Base-by-base conservation (phyloP, 1,284 basidiomycete species). In the Cutaneotrichosporon mucoides region DNA sequence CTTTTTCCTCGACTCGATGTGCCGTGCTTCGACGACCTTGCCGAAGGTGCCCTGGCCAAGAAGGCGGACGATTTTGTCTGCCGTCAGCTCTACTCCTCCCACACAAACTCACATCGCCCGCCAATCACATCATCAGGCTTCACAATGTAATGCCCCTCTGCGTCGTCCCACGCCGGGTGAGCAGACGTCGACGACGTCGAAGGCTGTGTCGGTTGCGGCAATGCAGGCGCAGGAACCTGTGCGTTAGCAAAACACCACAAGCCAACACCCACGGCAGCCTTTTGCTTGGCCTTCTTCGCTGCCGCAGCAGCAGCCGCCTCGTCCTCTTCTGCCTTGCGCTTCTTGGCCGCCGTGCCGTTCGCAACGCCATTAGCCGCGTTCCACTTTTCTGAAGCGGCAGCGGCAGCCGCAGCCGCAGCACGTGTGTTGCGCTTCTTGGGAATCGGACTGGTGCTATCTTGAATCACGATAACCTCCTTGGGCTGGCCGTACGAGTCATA, bases 21-120 rank as follows among this genome's bases (percentile, higher is more conserved):
- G 92, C 70, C 89, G 79, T 41, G 93, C 93, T 75, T 98, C 92
- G 56, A 99, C 94, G 35, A 99, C 96, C 79, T 99, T 99, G 67
- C 96, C 96, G 73, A 99, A 99, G 6, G 96, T 99, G 6, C 96
- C 96, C 80, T 99, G 96, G 13, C 96, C 96, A 3, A 99, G 82
- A 43, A 95, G 82, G 56, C 87, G 84, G 55, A 94, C 85, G 57
- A 95, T 97, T 62, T 89, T 89, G 83, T 94, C 92, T 93, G 69
- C 16, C 13, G 59, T 69, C 60, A 69, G 64, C 54, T 24, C 12
- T 12, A 5, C 8, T 13, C 35, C 10, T 34, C 13, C 3, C 33
- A 7, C 37, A 37, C 13, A 12, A 10, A 81, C 87, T 69, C 78
- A 92, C 91, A 93, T 74, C 89, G 86, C 66, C 68, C 83, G 73